Conservation (phyloP, 495 filamentous ascomycete genomes). For the Penicillium coprophilum region DNA sequence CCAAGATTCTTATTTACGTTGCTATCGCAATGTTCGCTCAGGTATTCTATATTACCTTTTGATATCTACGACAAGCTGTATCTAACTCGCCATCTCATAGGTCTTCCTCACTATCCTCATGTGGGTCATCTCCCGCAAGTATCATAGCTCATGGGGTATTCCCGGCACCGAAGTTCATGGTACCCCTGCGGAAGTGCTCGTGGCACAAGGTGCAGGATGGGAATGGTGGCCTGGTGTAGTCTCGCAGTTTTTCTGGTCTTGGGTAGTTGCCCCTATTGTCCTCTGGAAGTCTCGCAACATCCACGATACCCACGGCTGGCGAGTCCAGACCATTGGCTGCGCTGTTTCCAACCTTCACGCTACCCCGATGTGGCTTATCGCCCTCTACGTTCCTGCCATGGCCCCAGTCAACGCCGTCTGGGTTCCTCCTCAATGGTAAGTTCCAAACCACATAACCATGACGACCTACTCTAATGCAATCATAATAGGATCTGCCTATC, state of each 20-base stretch:
- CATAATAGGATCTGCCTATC: conserved; percentile 52
- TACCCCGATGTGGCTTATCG: conserved; percentile 65
- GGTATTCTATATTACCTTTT: conserved; percentile 12
- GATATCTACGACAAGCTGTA: not conserved
- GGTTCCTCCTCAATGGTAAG: conserved; percentile 58
- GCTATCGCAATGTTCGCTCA: conserved; percentile 30
- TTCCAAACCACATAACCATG: not conserved
- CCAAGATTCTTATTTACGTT: conserved; percentile 28
- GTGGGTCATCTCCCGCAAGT: conserved; percentile 65
- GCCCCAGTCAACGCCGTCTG: conserved; percentile 54
- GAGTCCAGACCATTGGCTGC: conserved; percentile 62
- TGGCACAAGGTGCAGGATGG: conserved; percentile 53
- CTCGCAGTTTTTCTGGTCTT: conserved; percentile 66
- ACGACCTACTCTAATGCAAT: not conserved
- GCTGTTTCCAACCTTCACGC: conserved; percentile 60
- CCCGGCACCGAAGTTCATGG: conserved; percentile 43
- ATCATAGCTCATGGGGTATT: conserved; percentile 59
- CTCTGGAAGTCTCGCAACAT: conserved; percentile 52
- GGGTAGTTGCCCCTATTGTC: conserved; percentile 52
- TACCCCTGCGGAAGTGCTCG: conserved; percentile 39
- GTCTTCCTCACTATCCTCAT: conserved; percentile 59
- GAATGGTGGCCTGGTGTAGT: conserved; percentile 66
- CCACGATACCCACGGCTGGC: conserved; percentile 66
- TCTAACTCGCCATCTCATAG: conserved; percentile 2
- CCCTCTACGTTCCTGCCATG: conserved; percentile 58